Conservation (phyloP, 805 yeast genomes). For the Pichia heedii region DNA sequence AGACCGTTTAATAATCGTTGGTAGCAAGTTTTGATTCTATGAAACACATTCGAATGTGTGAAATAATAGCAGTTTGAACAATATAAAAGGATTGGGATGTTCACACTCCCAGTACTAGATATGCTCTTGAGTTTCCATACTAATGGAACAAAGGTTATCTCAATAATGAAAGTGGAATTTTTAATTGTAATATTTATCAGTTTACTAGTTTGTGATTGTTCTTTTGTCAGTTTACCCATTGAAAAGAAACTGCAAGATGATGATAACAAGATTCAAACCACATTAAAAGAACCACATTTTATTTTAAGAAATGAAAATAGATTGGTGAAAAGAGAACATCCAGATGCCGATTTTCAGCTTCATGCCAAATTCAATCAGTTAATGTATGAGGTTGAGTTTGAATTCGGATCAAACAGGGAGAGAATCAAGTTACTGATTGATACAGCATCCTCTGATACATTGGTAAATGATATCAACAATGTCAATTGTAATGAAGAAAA, state of each 20-base stretch:
- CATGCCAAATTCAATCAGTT: conserved; percentile 7
- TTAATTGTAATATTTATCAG: neutral
- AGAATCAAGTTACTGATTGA: conserved; percentile 44
- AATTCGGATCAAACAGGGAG: conserved; percentile 48
- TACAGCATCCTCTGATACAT: conserved; percentile 62
- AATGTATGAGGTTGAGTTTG: conserved; percentile 30
- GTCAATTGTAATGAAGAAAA: conserved; percentile 1
- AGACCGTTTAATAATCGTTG: no score
- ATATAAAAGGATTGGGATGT: no score
- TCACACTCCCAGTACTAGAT: no score
- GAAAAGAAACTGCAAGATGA: neutral
- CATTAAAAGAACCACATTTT: neutral
- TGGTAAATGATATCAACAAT: conserved; percentile 35
- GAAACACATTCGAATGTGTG: no score
- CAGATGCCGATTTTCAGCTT: neutral
- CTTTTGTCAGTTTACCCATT: neutral
- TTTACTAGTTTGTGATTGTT: neutral
- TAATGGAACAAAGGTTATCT: no score
- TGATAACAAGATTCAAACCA: neutral
- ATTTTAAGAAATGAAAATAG: conserved; percentile 1
- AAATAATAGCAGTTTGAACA: no score
- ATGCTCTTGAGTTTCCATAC: no score
- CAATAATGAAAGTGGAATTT: neutral
- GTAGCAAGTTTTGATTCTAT: neutral
- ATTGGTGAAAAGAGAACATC: conserved; percentile 1